These are phyloP conservation scores for Grosmannia clavigera DNA, from an alignment of 2,329 filamentous ascomycete genomes.

Conservation along the genomic window DNA sequence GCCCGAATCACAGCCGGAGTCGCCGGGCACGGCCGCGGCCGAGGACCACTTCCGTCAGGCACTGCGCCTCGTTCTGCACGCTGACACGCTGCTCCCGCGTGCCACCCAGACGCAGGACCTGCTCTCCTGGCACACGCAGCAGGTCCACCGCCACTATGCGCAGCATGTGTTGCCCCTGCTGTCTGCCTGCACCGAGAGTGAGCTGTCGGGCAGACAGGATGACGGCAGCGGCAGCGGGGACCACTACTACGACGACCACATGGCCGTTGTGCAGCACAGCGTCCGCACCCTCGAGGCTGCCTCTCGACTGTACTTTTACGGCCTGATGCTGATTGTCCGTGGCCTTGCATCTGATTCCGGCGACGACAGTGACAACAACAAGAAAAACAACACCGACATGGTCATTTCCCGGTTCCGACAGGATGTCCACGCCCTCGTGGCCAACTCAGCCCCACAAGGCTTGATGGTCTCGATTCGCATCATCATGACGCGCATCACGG, in stretches of 20 bases:
- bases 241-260: slow-evolving; percentile 26
- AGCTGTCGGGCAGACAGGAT: not conserved
- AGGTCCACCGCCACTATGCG: slow-evolving; percentile 48
- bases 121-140: slow-evolving; percentile 46
- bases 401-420: slow-evolving; percentile 36
- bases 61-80: slow-evolving; percentile 39
- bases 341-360: slow-evolving; percentile 25
- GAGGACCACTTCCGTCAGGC: slow-evolving; percentile 37
- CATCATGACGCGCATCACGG: slow-evolving; percentile 41
- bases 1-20: slow-evolving; percentile 24
- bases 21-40: slow-evolving; percentile 21
- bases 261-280: slow-evolving; percentile 33
- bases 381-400: slow-evolving; percentile 13
- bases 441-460: slow-evolving; percentile 45
- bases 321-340: slow-evolving; percentile 37
- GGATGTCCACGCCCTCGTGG: slow-evolving; percentile 52
- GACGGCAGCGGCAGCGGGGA: not conserved
- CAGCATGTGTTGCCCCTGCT: slow-evolving; percentile 46
- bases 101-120: slow-evolving; percentile 43
- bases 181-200: slow-evolving; percentile 24
- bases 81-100: slow-evolving; percentile 30
- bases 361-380: not conserved
- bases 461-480: slow-evolving; percentile 41
- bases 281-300: slow-evolving; percentile 48
- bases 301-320: slow-evolving; percentile 43